Base-by-base conservation (phyloP, 495 filamentous ascomycete species). In the Talaromyces adpressus region DNA sequence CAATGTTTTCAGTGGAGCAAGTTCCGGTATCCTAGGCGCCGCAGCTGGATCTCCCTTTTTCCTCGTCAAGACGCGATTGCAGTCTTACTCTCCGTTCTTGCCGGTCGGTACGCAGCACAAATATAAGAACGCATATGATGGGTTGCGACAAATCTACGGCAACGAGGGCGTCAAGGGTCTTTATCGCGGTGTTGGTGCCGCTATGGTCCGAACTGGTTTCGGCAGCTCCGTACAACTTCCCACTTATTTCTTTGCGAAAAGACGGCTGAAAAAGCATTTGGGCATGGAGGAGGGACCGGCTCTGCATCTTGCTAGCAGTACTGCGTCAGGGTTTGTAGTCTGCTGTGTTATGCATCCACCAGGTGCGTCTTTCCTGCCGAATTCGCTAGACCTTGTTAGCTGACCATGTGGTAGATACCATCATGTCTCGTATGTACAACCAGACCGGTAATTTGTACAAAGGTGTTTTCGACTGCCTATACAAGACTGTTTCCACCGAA, bases 341-440 rank as follows among this genome's bases (percentile, higher is more conserved):
- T 98, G 95, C 77, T 91, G 90, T 68, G 86, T 97, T 63, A 99
- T 99, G 94, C 95, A 99, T 73, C 94, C 94, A 34, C 94, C 94
- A 68, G 91, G 91, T 93, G 81, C 67, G 81, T 69, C 29, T 45
- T n/a, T n/a, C n/a, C n/a, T n/a, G n/a, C n/a, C n/a, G n/a, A n/a
- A n/a, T n/a, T n/a, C n/a, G n/a, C n/a, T n/a, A n/a, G n/a, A n/a
- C n/a, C n/a, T n/a, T n/a, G n/a, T n/a, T n/a, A 14, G 53, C 62
- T 63, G 20, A 58, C 22, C 34, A 56, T 34, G n/a, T 25, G 62
- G 6, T 63, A 92, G 94, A 99, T 72, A 98, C 95, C 8, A 91
- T 99, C 76, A 99, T 99, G 94, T 92, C 89, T 58, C 88, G 94
- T 36, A 89, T 99, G 84, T 99, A 99, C 78, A 99, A 99, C 79